Evolutionary conservation across 202 grass and related monocot species (phyloP), one percentile per base, ranked within the genome.

Genomic region (Zizania palustris): DNA sequence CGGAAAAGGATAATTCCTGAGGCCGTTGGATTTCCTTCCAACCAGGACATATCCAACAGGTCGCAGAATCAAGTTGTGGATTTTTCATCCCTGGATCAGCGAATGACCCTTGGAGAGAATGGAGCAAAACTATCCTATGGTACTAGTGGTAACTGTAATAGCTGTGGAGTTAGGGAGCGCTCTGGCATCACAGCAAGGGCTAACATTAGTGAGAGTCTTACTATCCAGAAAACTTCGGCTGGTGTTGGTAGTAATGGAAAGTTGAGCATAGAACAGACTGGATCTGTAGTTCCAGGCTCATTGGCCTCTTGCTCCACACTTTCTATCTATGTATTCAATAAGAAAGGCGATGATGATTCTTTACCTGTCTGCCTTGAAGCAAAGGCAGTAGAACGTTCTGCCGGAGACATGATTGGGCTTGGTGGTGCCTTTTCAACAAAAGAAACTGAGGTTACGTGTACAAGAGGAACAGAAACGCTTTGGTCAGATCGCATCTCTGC

Each of bases 1-100:
- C 89, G 96, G 60, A 95, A 95, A 90, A 88, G 96, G 85, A 98
- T 98, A 85, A 98, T 98, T 74, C 96, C 96, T 20, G 89, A 98
- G 91, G 96, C 96, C 46, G 89, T 98, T 13, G 96, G 96, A 60
- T 86, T 94, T 86, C 87, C 91, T 43, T 80, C 80, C 45, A 83
- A 86, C 68, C 89, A 95, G 77, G 95, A 83, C 42, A 62, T 88
- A 20, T 87, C 82, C 73, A 80, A 48, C 14, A 53, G 36, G 63
- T 38, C 75, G 44, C 91, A 93, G 53, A 75, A 45, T 80, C 87
- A 88, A 71, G 74, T 50, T 55, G 79, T 80, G 38, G 91, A 90
- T 72, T 93, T 93, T 45, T 83, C 91, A 77, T 78, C 87, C 61
- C 71, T 88, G 51, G 87, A 83, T 63, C 85, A 81, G 56, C 65